A percentile compares a stretch with the other conserved stretches of the same genome.
These are phyloP conservation scores for Eragrostis nindensis DNA, from an alignment of 176 grass and related monocot genomes.

Conservation along the genomic window DNA sequence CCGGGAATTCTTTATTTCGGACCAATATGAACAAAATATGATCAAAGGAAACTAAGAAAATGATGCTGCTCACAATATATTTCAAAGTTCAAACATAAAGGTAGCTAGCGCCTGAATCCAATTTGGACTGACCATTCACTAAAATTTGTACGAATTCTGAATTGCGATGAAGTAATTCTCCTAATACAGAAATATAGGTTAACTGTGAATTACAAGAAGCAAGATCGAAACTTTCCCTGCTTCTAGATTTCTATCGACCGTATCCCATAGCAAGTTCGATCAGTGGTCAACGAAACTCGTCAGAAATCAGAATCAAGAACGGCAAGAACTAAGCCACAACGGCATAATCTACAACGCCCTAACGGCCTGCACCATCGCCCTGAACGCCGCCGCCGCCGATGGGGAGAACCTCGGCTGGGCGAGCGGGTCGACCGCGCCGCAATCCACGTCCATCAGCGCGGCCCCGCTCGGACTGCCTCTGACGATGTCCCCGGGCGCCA, in stretches of 20 bases:
- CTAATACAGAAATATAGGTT: background rate
- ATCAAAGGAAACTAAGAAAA: no score
- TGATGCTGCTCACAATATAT: no score
- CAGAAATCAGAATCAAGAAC: background rate
- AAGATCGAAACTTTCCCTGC: background rate
- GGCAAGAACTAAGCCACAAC: background rate
- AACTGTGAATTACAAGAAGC: background rate
- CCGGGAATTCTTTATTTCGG: no score
- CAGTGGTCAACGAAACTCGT: background rate
- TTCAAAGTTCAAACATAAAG: no score
- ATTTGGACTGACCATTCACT: background rate
- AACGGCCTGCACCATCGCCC: constrained; percentile 12
- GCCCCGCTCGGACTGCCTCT: background rate
- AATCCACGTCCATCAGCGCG: constrained; percentile 8
- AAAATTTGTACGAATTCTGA: background rate
- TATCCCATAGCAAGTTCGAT: background rate
- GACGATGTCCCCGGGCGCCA: constrained; percentile 7
- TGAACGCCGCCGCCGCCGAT: background rate
- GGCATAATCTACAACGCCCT: constrained; percentile 1
- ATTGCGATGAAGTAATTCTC: background rate
- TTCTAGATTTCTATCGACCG: background rate
- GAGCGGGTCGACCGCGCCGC: background rate
- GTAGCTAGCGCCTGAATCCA: no score
- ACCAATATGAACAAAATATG: no score
- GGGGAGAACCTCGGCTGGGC: constrained; percentile 31